Evolutionary conservation across 1,284 basidiomycete genomes (phyloP).

Genomic region (Ceratobasidium sp.): DNA sequence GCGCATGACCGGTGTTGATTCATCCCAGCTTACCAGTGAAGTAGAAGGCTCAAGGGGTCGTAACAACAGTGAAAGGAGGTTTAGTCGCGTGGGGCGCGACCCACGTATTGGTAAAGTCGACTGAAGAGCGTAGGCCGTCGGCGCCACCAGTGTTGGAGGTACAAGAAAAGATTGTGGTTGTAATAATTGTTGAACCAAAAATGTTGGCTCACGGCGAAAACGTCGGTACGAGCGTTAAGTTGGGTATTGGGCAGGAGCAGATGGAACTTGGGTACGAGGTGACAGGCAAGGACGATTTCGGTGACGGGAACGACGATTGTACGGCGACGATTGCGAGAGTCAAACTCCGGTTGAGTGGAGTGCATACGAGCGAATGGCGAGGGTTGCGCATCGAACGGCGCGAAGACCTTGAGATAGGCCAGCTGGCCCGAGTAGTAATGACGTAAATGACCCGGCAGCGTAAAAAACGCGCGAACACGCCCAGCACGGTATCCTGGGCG

Average conservation of each 20-base stretch:
- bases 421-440: neutral
- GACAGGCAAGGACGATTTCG: constrained; percentile 22
- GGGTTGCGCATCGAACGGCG: neutral
- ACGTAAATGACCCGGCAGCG: neutral
- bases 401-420: constrained; percentile 40
- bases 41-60: too few species aligned
- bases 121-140: neutral
- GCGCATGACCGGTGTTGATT: too few species aligned
- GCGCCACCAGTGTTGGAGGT: constrained; percentile 15
- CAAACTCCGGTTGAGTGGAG: neutral
- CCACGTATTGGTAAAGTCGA: too few species aligned
- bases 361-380: neutral
- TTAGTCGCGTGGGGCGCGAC: too few species aligned
- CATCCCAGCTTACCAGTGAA: too few species aligned
- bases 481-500: constrained; percentile 27
- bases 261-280: constrained; percentile 24
- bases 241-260: neutral
- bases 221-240: neutral
- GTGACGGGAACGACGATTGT: constrained; percentile 3
- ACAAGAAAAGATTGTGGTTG: constrained; percentile 11
- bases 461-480: constrained; percentile 22
- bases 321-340: neutral
- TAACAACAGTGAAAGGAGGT: too few species aligned
- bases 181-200: constrained; percentile 39
- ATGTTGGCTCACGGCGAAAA: neutral